Percentiles rank a stretch among this genome's conserved stretches.
Conservation (phyloP, 345 rosid genomes). For the Eucalyptus curtisii region DNA sequence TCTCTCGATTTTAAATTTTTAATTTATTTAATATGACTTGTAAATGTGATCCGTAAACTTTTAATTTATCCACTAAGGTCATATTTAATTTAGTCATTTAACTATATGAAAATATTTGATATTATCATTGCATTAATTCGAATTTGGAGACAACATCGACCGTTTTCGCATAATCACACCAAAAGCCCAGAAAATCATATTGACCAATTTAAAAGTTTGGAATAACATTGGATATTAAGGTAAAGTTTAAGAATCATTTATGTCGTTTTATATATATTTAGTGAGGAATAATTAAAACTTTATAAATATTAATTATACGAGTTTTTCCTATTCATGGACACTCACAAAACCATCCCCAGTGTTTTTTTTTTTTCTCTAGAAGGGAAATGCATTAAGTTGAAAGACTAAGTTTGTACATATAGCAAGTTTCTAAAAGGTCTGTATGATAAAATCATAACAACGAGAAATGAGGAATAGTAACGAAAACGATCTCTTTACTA, state of each 20-base stretch:
- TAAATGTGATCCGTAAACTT: fast-evolving
- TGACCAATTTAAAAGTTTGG: fast-evolving
- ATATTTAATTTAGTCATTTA: too few species aligned
- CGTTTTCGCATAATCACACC: fast-evolving
- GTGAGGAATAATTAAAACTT: neutral
- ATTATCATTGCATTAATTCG: fast-evolving
- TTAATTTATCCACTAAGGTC: fast-evolving
- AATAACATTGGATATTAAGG: fast-evolving
- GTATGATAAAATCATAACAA: neutral
- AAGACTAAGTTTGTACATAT: neutral
- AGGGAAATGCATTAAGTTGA: neutral
- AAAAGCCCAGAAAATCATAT: fast-evolving
- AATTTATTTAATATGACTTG: fast-evolving
- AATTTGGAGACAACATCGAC: too few species aligned
- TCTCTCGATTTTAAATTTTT: too few species aligned
- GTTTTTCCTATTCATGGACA: neutral
- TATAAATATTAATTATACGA: neutral
- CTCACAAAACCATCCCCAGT: neutral
- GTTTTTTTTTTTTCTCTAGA: neutral
- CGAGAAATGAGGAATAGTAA: neutral
- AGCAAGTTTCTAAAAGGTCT: neutral
- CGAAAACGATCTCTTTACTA: neutral
- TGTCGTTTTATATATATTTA: fast-evolving
- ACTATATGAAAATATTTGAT: fast-evolving
- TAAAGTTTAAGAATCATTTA: too few species aligned